Evolutionary conservation across 73 alveolate genomes (phyloP).

Genomic region (Paramecium pentaurelia): DNA sequence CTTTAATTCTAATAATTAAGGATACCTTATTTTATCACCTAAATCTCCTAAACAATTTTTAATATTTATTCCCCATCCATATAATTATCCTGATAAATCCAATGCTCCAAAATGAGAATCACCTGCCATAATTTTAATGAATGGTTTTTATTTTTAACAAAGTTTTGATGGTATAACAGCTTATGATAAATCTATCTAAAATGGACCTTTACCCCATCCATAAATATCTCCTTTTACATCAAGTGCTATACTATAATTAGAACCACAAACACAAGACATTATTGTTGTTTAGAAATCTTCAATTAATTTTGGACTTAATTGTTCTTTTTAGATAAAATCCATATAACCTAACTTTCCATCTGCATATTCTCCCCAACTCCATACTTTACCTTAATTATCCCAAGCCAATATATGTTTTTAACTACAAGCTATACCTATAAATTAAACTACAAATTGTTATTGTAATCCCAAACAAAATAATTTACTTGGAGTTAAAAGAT

Average conservation of each 20-base stretch:
- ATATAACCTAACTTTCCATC: slow-evolving; percentile 48
- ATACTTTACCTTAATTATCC: slow-evolving; percentile 14
- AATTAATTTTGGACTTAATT: background rate
- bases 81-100: background rate
- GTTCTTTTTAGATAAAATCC: background rate
- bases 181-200: background rate
- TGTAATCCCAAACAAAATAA: background rate
- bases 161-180: background rate
- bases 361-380: slow-evolving; percentile 28
- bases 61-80: slow-evolving; percentile 21
- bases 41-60: slow-evolving; percentile 15
- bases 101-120: slow-evolving; percentile 28
- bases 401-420: background rate
- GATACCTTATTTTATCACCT: background rate
- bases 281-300: background rate
- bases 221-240: slow-evolving; percentile 34
- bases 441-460: background rate
- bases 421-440: slow-evolving; percentile 11
- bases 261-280: slow-evolving; percentile 16
- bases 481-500: background rate
- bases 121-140: slow-evolving; percentile 27
- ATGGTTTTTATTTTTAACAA: background rate
- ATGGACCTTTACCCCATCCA: slow-evolving; percentile 49
- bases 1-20: background rate
- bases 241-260: slow-evolving; percentile 2